These are phyloP conservation scores for Pholiota adiposa DNA, from an alignment of 1,284 basidiomycete species.

Conservation along the genomic window DNA sequence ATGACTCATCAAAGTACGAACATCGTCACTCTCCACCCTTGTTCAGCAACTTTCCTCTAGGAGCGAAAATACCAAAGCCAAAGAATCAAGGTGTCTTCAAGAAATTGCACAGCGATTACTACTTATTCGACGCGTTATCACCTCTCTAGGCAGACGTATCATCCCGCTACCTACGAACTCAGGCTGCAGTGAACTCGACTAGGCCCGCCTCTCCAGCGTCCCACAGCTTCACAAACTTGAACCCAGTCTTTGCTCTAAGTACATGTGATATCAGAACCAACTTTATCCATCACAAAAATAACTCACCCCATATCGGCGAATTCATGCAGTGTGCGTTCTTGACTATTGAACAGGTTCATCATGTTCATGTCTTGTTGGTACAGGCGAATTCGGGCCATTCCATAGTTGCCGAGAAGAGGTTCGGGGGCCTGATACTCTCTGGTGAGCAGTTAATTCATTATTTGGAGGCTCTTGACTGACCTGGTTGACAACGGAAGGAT, in stretches of 20 bases:
- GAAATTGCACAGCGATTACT: too few species aligned
- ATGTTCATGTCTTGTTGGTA: slow-evolving; percentile 19
- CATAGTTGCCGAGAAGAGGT: slow-evolving; percentile 22
- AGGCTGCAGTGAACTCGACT: slow-evolving; percentile 10
- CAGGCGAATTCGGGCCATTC: slow-evolving; percentile 11
- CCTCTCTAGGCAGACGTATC: too few species aligned
- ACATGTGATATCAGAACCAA: neutral
- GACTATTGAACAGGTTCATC: slow-evolving; percentile 16
- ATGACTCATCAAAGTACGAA: too few species aligned
- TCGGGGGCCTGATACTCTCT: slow-evolving; percentile 13
- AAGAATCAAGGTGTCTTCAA: too few species aligned
- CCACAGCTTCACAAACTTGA: slow-evolving; percentile 16
- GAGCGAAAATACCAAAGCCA: too few species aligned
- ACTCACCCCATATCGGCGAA: slow-evolving; percentile 2
- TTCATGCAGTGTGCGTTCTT: slow-evolving; percentile 14
- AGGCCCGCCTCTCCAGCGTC: slow-evolving; percentile 11
- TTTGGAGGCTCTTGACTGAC: neutral
- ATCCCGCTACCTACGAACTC: too few species aligned
- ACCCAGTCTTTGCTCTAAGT: neutral
- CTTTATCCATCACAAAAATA: neutral
- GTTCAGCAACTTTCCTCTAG: too few species aligned
- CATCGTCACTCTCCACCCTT: too few species aligned
- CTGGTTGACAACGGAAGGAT: slow-evolving; percentile 1
- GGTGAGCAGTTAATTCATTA: neutral
- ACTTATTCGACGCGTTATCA: too few species aligned